A percentile compares a stretch with the other conserved stretches of the same genome.
phyloP scores from a whole-genome alignment of 352 stramenopile genomes.

The Phytopythium aichiense region DNA sequence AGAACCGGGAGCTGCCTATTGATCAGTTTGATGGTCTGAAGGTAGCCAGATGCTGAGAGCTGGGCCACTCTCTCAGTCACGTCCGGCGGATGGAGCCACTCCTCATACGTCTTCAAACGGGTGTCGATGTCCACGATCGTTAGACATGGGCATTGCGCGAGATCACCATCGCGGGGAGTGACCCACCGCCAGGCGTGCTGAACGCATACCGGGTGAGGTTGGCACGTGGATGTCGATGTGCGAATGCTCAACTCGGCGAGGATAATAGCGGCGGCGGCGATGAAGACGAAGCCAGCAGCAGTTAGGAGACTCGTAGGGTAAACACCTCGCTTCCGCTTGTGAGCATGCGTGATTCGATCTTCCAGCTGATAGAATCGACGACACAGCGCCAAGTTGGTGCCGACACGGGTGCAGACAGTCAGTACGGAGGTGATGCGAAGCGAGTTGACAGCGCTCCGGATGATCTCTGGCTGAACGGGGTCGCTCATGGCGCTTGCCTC shows the following conservation, averaged over 20 bases:
- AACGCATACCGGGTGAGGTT: conserved; percentile 14
- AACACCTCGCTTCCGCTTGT: conserved; percentile 3
- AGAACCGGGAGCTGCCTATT: conserved; percentile 21
- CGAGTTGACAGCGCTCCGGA: conserved; percentile 26
- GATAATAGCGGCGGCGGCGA: conserved; percentile 5
- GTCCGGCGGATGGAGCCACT: conserved; percentile 22
- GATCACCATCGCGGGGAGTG: not conserved
- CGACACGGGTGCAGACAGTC: conserved; percentile 23
- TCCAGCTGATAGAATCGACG: conserved; percentile 12
- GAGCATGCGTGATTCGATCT: conserved; percentile 6
- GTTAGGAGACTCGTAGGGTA: conserved; percentile 12
- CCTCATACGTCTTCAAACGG: conserved; percentile 13
- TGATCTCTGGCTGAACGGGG: conserved; percentile 18
- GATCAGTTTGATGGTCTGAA: conserved; percentile 23
- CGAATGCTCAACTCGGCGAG: conserved; percentile 11
- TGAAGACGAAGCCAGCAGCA: conserved; percentile 10
- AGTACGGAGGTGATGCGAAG: conserved; percentile 22
- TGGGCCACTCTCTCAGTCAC: conserved; percentile 17
- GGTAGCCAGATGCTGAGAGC: conserved; percentile 14
- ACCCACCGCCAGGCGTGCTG: conserved; percentile 19
- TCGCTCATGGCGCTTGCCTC: conserved; percentile 20
- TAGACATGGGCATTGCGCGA: conserved; percentile 33
- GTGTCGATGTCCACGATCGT: conserved; percentile 22
- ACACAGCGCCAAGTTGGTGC: conserved; percentile 22
- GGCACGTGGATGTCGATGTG: conserved; percentile 10